Conservation (phyloP, 1,139 yeast species). For the Blastobotrys buckinghamii region DNA sequence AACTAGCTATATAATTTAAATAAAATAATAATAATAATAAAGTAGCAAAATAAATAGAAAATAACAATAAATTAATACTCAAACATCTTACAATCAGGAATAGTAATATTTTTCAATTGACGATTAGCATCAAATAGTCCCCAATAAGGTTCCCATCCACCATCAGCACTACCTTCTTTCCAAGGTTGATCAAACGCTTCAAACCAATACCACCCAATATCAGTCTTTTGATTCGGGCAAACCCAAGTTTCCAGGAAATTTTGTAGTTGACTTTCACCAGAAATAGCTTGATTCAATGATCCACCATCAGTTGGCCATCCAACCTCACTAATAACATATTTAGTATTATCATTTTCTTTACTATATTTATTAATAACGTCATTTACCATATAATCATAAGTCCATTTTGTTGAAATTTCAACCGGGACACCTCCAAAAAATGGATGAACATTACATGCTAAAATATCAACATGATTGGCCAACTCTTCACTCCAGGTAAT, state of each 20-base stretch:
- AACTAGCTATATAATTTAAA: too few species aligned
- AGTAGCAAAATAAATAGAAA: not conserved
- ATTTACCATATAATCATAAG: conserved; percentile 42
- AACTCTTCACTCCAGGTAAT: conserved; percentile 34
- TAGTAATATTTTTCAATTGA: conserved; percentile 34
- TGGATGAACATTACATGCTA: conserved; percentile 66
- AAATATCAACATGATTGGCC: conserved; percentile 42
- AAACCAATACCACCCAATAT: conserved; percentile 53
- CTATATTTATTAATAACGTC: conserved; percentile 32
- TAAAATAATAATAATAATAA: not conserved
- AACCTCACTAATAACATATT: conserved; percentile 50
- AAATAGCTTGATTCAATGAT: conserved; percentile 39
- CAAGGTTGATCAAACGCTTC: conserved; percentile 68
- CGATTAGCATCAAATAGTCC: conserved; percentile 53
- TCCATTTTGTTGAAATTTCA: conserved; percentile 49
- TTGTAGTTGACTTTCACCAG: conserved; percentile 43
- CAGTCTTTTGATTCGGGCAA: conserved; percentile 38
- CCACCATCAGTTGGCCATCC: conserved; percentile 75
- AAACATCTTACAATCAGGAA: conserved; percentile 22
- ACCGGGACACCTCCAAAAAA: conserved; percentile 58
- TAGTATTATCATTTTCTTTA: conserved; percentile 23
- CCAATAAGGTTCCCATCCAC: conserved; percentile 68
- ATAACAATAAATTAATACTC: not conserved
- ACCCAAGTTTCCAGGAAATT: conserved; percentile 47
- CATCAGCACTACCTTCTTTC: conserved; percentile 50